Percentiles rank a stretch among this genome's conserved stretches.
Evolutionary conservation across 345 rosid species (phyloP).

Genomic region (Limnanthes douglasii): DNA sequence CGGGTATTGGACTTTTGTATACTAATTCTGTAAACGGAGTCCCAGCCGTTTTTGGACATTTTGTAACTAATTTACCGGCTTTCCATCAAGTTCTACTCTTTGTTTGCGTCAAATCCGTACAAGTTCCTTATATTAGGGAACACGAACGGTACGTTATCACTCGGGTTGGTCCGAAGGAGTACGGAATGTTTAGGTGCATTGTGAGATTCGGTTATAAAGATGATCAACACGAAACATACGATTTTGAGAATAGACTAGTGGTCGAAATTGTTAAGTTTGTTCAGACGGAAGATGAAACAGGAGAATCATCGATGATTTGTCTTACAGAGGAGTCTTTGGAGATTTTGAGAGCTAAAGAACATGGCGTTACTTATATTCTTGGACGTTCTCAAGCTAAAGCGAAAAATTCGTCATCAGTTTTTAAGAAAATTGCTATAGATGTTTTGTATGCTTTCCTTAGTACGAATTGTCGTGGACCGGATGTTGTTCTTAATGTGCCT

Average conservation of each 20-base stretch:
- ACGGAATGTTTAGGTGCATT: slow-evolving; percentile 72
- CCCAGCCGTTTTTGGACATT: slow-evolving; percentile 79
- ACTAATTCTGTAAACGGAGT: slow-evolving; percentile 55
- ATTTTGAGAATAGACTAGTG: slow-evolving; percentile 48
- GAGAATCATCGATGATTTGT: slow-evolving; percentile 1
- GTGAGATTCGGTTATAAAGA: slow-evolving; percentile 81
- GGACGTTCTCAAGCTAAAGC: slow-evolving; percentile 58
- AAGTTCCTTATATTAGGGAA: slow-evolving; percentile 47
- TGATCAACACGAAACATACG: slow-evolving; percentile 50
- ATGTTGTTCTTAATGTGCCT: slow-evolving; percentile 50
- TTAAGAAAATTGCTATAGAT: slow-evolving; percentile 50
- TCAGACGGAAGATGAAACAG: slow-evolving; percentile 15
- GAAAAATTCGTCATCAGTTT: slow-evolving; percentile 38
- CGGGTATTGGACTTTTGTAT: slow-evolving; percentile 73
- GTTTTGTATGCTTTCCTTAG: slow-evolving; percentile 46
- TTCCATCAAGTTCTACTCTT: slow-evolving; percentile 70
- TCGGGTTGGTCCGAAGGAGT: slow-evolving; percentile 61
- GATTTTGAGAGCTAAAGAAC: slow-evolving; percentile 51
- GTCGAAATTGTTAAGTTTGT: slow-evolving; percentile 33
- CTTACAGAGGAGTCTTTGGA: slow-evolving; percentile 24
- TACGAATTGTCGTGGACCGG: slow-evolving; percentile 58
- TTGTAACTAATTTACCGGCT: slow-evolving; percentile 68
- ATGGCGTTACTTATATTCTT: slow-evolving; percentile 50
- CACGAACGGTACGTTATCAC: slow-evolving; percentile 53
- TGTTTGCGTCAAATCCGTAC: slow-evolving; percentile 68